Base-by-base conservation (phyloP, 371 early-diverging fungal species). In the Lichtheimia corymbifera region DNA sequence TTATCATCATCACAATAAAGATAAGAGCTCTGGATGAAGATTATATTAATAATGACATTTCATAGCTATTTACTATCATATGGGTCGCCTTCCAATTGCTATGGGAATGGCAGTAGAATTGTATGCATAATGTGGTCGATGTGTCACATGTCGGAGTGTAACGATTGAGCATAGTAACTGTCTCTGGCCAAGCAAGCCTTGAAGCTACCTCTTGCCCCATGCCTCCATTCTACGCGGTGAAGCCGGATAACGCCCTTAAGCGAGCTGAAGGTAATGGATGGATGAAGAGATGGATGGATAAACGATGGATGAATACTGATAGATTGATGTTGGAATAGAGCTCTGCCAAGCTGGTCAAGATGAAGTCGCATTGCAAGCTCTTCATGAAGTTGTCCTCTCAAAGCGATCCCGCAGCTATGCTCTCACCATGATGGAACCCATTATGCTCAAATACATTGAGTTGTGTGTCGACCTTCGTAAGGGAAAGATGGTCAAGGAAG, bases 401-500 rank as follows among this genome's bases (percentile, higher is more conserved):
- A 93, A 93, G 79, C 88, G 94, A 56, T 86, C 93, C 43, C 89
- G 96, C 64, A 84, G 83, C 62, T 90, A 89, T 50, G 87, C 93
- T 18, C 77, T 95, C 42, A 77, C 80, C 28, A 79, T 86, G 30
- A 85, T 96, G 69, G 97, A 97, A 79, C 95, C 95, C 62, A 91
- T 97, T 63, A 86, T 97, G 83, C 83, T 92, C 73, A 91, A 91
- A 77, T 97, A 95, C 70, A 86, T 97, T 52, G 95, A 95, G 76
- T 88, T 98, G 53, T 89, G 92, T 68, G 97, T 98, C 30, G 78
- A 87, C 61, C 85, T 93, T 51, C 84, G 93, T 55, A 89, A 93
- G 77, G 94, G 96, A 61, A 95, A 93, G 83, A 78, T 90, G 65
- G 94, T 93, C 44, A 95, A 95, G 81, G 98, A 99, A 77, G 97